Conservation (phyloP, 768 basidiomycete genomes). For the Podaxis rugospora region DNA sequence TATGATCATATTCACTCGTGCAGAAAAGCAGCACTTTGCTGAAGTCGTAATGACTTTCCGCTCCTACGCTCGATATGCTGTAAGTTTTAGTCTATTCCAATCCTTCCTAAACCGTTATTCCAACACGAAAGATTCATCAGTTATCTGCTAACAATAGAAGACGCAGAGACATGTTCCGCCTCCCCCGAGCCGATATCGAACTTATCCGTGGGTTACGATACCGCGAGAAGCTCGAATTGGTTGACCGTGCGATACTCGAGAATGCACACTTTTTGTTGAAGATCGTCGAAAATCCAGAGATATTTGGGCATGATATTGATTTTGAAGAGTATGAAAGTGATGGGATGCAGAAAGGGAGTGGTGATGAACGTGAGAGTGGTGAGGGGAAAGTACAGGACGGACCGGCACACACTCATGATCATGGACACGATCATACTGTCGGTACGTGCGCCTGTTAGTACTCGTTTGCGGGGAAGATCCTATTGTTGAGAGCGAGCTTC, state of each 20-base stretch:
- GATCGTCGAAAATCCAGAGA: slow-evolving; percentile 76
- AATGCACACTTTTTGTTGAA: slow-evolving; percentile 76
- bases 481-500: not conserved
- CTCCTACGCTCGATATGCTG: slow-evolving; percentile 73
- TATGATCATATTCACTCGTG: slow-evolving; percentile 10
- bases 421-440: not conserved
- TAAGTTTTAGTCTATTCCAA: slow-evolving; percentile 25
- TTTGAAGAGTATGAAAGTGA: slow-evolving; percentile 23
- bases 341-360: slow-evolving; percentile 5
- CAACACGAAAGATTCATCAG: slow-evolving; percentile 23
- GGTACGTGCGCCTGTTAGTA: not conserved
- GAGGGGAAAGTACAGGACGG: not conserved
- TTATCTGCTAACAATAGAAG: slow-evolving; percentile 56
- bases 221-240: slow-evolving; percentile 69
- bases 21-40: slow-evolving; percentile 67
- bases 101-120: not conserved
- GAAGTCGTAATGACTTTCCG: slow-evolving; percentile 74
- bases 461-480: not conserved
- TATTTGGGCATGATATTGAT: slow-evolving; percentile 59
- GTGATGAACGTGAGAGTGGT: not conserved
- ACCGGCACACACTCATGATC: not conserved
- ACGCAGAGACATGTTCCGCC: slow-evolving; percentile 70
- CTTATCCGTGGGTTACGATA: slow-evolving; percentile 69
- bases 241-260: slow-evolving; percentile 74
- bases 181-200: slow-evolving; percentile 66